A percentile compares a stretch with the other conserved stretches of the same genome.
Conservation (phyloP, 192 early-diverging fungal genomes). For the Entomortierella parvispora region DNA sequence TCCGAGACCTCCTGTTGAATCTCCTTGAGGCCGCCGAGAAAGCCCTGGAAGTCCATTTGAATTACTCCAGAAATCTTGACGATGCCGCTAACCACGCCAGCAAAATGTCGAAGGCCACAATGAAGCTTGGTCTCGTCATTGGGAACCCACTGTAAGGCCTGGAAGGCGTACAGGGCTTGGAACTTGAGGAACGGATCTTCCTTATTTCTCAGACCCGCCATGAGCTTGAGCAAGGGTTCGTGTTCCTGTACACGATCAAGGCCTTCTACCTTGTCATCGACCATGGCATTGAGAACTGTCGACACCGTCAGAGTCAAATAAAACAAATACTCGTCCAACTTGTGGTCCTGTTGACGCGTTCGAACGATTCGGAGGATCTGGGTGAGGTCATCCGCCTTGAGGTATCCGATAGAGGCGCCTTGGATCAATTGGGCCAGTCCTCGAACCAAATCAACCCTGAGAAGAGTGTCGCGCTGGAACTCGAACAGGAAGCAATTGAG, state of each 20-base stretch:
- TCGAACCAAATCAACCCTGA: background rate
- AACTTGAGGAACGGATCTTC: background rate
- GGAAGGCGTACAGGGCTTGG: conserved; percentile 1
- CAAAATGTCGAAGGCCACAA: background rate
- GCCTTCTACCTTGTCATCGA: background rate
- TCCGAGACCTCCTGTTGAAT: background rate
- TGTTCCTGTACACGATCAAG: background rate
- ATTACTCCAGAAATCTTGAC: background rate
- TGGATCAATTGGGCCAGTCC: background rate
- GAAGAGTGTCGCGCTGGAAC: background rate
- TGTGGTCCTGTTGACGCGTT: background rate
- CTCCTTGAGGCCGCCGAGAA: background rate
- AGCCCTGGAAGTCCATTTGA: background rate
- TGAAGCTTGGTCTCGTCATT: background rate
- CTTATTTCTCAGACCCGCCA: background rate
- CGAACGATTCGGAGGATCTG: background rate
- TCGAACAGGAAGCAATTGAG: background rate
- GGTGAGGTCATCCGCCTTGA: background rate
- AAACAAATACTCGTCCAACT: background rate
- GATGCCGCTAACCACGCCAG: background rate
- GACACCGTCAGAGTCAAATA: background rate
- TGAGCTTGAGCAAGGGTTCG: background rate
- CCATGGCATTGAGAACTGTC: background rate
- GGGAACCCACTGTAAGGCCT: background rate
- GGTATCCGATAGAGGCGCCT: background rate